A percentile compares a stretch with the other conserved stretches of the same genome.
phyloP scores from a whole-genome alignment of 345 rosid genomes.

The Capsella bursapastoris region DNA sequence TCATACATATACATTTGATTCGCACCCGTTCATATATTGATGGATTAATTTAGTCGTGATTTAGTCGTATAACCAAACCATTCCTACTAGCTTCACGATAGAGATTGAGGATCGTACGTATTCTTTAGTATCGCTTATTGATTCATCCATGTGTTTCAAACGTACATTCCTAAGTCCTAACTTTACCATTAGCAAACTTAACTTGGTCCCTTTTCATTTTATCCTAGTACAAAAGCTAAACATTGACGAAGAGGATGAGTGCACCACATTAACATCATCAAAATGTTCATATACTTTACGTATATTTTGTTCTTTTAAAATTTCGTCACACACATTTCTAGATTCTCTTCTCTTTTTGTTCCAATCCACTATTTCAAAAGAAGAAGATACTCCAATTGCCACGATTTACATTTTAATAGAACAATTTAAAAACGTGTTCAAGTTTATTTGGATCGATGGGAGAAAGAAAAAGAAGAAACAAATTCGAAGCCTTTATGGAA shows the following conservation, averaged over 20 bases:
- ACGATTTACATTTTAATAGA: conserved; percentile 32
- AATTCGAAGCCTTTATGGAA: conserved; percentile 35
- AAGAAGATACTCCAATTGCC: conserved; percentile 26
- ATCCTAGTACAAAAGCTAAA: neutral
- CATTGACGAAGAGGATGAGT: neutral
- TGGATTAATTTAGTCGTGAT: too few relatives aligned
- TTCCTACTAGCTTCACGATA: too few relatives aligned
- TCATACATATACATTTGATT: too few relatives aligned
- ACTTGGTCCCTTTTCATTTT: neutral
- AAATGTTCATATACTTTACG: neutral
- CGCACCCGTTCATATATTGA: too few relatives aligned
- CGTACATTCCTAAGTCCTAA: too few relatives aligned
- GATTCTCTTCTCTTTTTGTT: conserved; percentile 27
- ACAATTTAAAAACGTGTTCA: conserved; percentile 43
- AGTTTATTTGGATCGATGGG: neutral
- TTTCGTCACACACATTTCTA: conserved; percentile 16
- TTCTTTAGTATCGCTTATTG: too few relatives aligned
- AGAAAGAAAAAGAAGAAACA: conserved; percentile 41
- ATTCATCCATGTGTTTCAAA: too few relatives aligned
- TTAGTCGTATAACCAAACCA: too few relatives aligned
- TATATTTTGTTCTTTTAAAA: too few relatives aligned
- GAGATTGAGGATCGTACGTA: too few relatives aligned
- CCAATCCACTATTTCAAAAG: conserved; percentile 26
- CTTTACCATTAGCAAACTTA: neutral
- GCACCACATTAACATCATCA: neutral